Evolutionary conservation across 768 basidiomycete species (phyloP).

Genomic region (Lactifluus piperatus): DNA sequence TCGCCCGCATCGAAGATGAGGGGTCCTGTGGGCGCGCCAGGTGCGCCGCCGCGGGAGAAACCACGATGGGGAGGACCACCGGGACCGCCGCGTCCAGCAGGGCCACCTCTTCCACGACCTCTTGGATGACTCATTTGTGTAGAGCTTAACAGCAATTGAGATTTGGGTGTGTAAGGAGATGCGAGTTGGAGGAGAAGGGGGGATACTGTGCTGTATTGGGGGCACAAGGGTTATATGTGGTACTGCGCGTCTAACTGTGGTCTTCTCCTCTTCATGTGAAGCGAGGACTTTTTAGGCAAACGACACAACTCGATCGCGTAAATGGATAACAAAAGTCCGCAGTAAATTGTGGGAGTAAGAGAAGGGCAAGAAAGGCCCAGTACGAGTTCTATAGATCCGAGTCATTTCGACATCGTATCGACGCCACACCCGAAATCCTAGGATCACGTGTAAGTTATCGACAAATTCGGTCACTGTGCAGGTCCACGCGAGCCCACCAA

Average conservation of each 20-base stretch:
- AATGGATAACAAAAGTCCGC: too few relatives aligned
- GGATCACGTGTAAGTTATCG: too few relatives aligned
- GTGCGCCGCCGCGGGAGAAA: slow-evolving; percentile 19
- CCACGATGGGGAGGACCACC: neutral
- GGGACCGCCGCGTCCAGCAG: slow-evolving; percentile 3
- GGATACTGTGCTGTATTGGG: neutral
- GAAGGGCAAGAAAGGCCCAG: too few relatives aligned
- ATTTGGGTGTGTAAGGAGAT: neutral
- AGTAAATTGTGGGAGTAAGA: too few relatives aligned
- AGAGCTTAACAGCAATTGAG: too few relatives aligned
- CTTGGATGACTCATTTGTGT: slow-evolving; percentile 15
- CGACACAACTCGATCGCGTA: too few relatives aligned
- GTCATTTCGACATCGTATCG: too few relatives aligned
- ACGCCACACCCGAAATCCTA: too few relatives aligned
- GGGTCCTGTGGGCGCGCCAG: neutral
- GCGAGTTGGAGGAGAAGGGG: neutral
- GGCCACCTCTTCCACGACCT: slow-evolving; percentile 17
- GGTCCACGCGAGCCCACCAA: too few relatives aligned
- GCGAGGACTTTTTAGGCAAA: neutral
- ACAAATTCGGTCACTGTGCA: neutral
- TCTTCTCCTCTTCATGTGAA: neutral
- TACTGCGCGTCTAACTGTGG: neutral
- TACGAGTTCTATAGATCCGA: too few relatives aligned
- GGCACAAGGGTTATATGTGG: neutral
- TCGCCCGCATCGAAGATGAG: slow-evolving; percentile 16